Base-by-base conservation (phyloP, 768 basidiomycete species). In the Lactifluus hygrophoroides region DNA sequence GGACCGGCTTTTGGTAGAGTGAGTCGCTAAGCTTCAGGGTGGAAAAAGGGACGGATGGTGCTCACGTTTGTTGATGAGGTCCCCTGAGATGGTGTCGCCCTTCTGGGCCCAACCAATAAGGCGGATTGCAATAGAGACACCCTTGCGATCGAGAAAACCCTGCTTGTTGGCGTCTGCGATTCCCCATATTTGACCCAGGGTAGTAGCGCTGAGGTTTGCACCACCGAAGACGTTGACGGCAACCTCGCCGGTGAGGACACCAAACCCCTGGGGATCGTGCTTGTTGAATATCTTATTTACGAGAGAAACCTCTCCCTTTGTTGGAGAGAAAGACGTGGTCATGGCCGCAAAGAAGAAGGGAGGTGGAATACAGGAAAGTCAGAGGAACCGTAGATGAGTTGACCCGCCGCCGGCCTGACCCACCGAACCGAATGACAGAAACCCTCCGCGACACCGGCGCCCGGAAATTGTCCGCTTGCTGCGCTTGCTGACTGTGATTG, bases 61-160 rank as follows among this genome's bases (percentile, higher is more conserved):
- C 88, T 74, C 67, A 95, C 94, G 78, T 78, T 86, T 87, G 64
- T 73, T 75, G 56, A 87, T 73, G 52, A 89, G 72, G 46, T 84
- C 81, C 30, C 78, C 75, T 1, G 80, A 76, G 37, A 88, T 70
- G 60, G 78, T 78, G 68, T 88, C 87, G 63, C 85, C 93, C 65
- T 85, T 85, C 76, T 98, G 96, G 3, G 93, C 89, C 78, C 89
- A 90, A 4, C 89, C 93, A 61, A 99, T 92, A 51, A 98, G 77
- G 57, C 96, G 80, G n/a, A 95, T 77, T 27, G 90, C 94, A 60
- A 88, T 77, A 17, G 91, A 85, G 65, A 93, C 90, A 44, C 90
- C 89, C 68, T 90, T 94, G 64, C 81, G 84, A 11, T 92, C 86
- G 54, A 99, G 80, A 74, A 86, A 93, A 2, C 96, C 96, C 60